Base-by-base conservation (phyloP, 495 filamentous ascomycete species). In the Lindgomyces ingoldianus region DNA sequence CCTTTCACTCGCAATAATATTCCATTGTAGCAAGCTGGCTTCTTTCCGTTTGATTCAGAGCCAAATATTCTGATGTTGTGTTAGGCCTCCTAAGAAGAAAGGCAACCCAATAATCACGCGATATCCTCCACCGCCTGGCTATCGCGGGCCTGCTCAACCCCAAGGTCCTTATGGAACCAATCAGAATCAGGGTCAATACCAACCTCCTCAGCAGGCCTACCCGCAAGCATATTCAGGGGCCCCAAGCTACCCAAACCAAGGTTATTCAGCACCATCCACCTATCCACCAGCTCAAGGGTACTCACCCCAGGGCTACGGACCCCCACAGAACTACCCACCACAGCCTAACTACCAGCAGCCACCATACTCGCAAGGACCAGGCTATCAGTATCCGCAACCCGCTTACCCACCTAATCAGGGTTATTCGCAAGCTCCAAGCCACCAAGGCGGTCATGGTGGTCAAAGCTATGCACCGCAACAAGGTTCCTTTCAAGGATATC, bases 91-190 rank as follows among this genome's bases (percentile, higher is more conserved):
- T 4, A 69, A 73, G 22, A 76, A 75, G 65, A 78, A 77, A 46
- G 70, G 70, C n/a, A 74, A 75, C 61, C 73, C 74, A 3, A 65
- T 76, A 64, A 75, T 77, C 59, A 77, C 75, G 4, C 56, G 69
- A 26, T 77, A 76, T 50, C 62, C 74, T 30, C 75, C 75, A 16
- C 75, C 75, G 22, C 75, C 74, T 29, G 74, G 74, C 3, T 77
- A 77, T 68, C 68, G 57, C 42, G 68, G 64, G 16, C 73, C 72
- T 33, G 65, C 62, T 25, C 63, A 58, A 24, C 65, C 61, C 22
- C 67, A 59, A 49, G 60, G 46, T 4, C 51, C 64, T 27, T 59
- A 44, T n/a, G 51, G 41, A 1, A 16, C 30, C 9, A 56, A 36
- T 62, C 50, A 33, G 39, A 62, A 60, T 57, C 64, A 49, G 19